Evolutionary conservation across 768 basidiomycete genomes (phyloP).

Genomic region (Agrocybe pediades): DNA sequence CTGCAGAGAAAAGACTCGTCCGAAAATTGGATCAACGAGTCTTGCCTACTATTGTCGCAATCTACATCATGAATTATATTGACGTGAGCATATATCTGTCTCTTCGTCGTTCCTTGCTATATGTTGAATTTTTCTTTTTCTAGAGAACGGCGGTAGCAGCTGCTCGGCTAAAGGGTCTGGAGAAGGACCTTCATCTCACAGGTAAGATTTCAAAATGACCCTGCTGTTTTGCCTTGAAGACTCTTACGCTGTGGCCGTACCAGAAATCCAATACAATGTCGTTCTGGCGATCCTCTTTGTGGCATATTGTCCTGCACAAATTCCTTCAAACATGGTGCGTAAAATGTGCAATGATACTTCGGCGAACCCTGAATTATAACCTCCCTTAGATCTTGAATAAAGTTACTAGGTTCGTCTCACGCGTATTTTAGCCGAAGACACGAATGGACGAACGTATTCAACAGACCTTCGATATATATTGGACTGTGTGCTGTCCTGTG

Average conservation of each 20-base stretch:
- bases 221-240: no score
- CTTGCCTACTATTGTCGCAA: slow-evolving; percentile 56
- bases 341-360: not conserved
- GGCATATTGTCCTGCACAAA: slow-evolving; percentile 62
- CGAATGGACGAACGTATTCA: not conserved
- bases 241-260: not conserved
- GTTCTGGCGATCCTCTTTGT: slow-evolving; percentile 31
- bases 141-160: slow-evolving; percentile 49
- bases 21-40: slow-evolving; percentile 57
- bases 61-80: slow-evolving; percentile 69
- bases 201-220: slow-evolving; percentile 34
- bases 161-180: slow-evolving; percentile 49
- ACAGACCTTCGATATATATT: slow-evolving; percentile 63
- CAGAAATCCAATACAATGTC: slow-evolving; percentile 27
- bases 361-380: not conserved
- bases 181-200: slow-evolving; percentile 46
- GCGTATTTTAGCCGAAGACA: not conserved
- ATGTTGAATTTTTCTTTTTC: not conserved
- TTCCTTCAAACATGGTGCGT: slow-evolving; percentile 65
- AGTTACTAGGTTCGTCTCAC: slow-evolving; percentile 43
- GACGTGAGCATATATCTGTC: slow-evolving; percentile 41
- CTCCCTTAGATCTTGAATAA: slow-evolving; percentile 53
- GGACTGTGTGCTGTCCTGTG: slow-evolving; percentile 59
- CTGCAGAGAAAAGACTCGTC: slow-evolving; percentile 45
- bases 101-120: not conserved